Base-by-base conservation (phyloP, 2,329 filamentous ascomycete genomes). In the Cylindrodendrum hubeiense region DNA sequence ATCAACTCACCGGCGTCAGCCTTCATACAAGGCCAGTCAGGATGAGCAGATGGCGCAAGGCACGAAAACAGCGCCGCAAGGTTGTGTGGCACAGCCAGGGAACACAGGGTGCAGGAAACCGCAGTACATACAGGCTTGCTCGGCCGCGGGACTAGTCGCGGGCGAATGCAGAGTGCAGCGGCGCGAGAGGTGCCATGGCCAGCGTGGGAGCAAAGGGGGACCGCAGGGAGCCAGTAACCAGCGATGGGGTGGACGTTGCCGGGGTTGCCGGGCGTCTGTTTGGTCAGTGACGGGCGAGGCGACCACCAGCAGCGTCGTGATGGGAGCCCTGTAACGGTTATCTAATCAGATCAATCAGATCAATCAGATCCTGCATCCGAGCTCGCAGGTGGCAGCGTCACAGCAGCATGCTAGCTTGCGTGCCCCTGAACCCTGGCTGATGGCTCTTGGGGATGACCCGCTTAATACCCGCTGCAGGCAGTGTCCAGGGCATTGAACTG, bases 281-380 rank as follows among this genome's bases (percentile, higher is more conserved):
- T 60, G 51, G 52, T 24, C 34, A 41, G 12, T 24, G 52, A 58
- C 26, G 37, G 47, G 49, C 28, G 28, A 24, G 44, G 41, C 34
- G 49, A 52, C 41, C 39, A 24, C 43, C 34, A 5, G 21, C n/a
- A 28, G 52, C 37, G 34, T 66, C 46, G 53, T 49, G 66, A 64
- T 56, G 49, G 54, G 30, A 46, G 58, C 41, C 34, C 54, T 54
- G 62, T 21, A 37, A 62, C 21, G 44, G 47, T 68, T 74, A 74
- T 74, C 72, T 74, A 74, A 74, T 74, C 72, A 74, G 70, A 74
- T 74, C 57, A 57, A 63, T 69, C 51, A 67, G 34, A 57, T 74
- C 54, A 55, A 61, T 68, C 47, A 66, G 34, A 57, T 41, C 44
- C 28, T 53, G 60, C 37, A 52, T 57, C 63, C 33, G 37, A 46